Percentiles rank a stretch among this genome's conserved stretches.
Evolutionary conservation across 805 yeast species (phyloP).

Genomic region (Torulaspora maleeae): DNA sequence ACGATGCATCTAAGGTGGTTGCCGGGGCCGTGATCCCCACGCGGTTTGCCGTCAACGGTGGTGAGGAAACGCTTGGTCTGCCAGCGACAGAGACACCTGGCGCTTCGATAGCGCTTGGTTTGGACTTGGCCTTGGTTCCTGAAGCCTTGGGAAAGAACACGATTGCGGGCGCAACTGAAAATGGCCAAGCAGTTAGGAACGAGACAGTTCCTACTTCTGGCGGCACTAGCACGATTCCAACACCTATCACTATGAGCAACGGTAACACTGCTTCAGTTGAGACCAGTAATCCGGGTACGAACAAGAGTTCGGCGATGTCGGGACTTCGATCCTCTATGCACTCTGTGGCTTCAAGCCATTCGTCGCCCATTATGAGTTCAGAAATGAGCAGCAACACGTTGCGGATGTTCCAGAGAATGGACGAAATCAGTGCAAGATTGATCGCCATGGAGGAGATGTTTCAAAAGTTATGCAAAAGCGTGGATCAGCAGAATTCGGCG

Average conservation of each 20-base stretch:
- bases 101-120: slow-evolving; percentile 10
- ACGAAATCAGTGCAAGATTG: slow-evolving; percentile 31
- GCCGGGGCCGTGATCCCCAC: background rate
- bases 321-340: slow-evolving; percentile 10
- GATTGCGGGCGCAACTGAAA: background rate
- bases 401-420: slow-evolving; percentile 33
- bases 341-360: slow-evolving; percentile 9
- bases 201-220: slow-evolving; percentile 8
- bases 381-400: slow-evolving; percentile 17
- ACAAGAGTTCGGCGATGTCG: slow-evolving; percentile 9
- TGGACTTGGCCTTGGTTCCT: slow-evolving; percentile 11
- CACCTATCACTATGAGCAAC: slow-evolving; percentile 11
- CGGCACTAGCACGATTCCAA: slow-evolving; percentile 10
- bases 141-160: slow-evolving; percentile 6
- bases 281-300: slow-evolving; percentile 12
- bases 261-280: slow-evolving; percentile 9
- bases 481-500: slow-evolving; percentile 23
- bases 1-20: slow-evolving; percentile 1
- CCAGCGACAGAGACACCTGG: background rate
- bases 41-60: background rate
- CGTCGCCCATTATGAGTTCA: slow-evolving; percentile 10
- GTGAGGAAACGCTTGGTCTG: slow-evolving; percentile 1
- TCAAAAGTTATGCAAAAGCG: slow-evolving; percentile 21
- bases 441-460: slow-evolving; percentile 33
- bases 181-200: background rate